Base-by-base conservation (phyloP, 2,329 filamentous ascomycete genomes). In the Arthroderma sp. region DNA sequence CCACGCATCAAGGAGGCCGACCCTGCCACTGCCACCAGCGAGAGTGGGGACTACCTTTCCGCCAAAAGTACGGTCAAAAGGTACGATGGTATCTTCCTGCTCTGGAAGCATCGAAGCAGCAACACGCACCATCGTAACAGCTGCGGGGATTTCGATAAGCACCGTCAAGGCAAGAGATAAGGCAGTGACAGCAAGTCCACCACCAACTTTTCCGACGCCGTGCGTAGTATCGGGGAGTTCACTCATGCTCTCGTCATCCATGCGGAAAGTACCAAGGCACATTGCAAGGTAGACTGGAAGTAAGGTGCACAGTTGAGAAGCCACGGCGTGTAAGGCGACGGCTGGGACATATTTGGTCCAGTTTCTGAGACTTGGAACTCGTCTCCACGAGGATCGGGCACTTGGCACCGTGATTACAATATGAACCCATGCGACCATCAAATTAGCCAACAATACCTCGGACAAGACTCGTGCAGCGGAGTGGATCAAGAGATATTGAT, bases 31-130 rank as follows among this genome's bases (percentile, higher is more conserved):
- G 44, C 83, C 85, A 47, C 78, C 80, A n/a, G 86, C 69, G 41
- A 86, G 73, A 48, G 77, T 75, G n/a, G 84, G 80, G 51, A 81
- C 77, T 29, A 89, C 77, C 59, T 80, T 82, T 54, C 85, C 85
- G 50, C 75, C 77, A 57, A 93, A 93, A 29, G 81, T 81, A 52
- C 87, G 83, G 70, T 96, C 89, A 56, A 96, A 94, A 30, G 85
- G 81, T 32, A 96, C 80, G 51, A 95, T 83, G 28, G 85, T 79
- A 65, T 93, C 82, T 52, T 87, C 75, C 11, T 85, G 80, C 47
- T 85, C 81, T 0, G 86, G 77, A 2, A 96, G 77, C 54, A 94
- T 78, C 40, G 85, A 89, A 5, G 88, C 87, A 61, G 94, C 86
- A 32, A 94, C 80, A 50, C 89, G 85, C 52, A 83, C 73, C 47